A percentile compares a stretch with the other conserved stretches of the same genome.
Conservation (phyloP, 768 basidiomycete genomes). For the Mycena polygramma region DNA sequence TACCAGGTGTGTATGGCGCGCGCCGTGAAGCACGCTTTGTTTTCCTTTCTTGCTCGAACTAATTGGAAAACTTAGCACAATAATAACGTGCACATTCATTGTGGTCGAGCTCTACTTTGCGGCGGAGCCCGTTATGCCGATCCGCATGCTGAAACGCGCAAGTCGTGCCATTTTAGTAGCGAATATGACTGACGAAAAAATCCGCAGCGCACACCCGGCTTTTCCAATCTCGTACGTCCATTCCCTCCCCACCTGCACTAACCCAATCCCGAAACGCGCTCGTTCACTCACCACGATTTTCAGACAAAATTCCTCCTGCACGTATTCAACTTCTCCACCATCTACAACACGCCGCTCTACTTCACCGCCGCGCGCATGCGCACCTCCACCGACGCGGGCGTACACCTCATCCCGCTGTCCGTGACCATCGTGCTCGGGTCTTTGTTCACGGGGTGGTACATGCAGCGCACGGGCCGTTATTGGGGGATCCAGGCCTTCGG, state of each 20-base stretch:
- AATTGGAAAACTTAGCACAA: slow-evolving; percentile 44
- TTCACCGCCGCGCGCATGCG: neutral
- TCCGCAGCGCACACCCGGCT: neutral
- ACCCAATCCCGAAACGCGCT: too few species aligned
- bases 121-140: slow-evolving; percentile 70
- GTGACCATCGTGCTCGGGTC: neutral
- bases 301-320: neutral
- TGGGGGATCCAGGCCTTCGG: neutral
- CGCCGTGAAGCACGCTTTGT: too few species aligned
- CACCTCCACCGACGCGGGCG: neutral
- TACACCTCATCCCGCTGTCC: neutral
- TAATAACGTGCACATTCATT: slow-evolving; percentile 64
- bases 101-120: slow-evolving; percentile 68
- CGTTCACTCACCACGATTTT: too few species aligned
- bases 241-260: too few species aligned
- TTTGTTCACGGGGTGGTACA: neutral
- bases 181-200: too few species aligned
- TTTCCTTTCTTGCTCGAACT: too few species aligned
- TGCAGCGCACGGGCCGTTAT: neutral
- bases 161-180: neutral
- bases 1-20: too few species aligned
- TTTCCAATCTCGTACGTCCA: neutral
- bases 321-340: neutral
- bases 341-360: neutral
- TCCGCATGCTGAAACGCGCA: slow-evolving; percentile 1